Evolutionary conservation across 2,329 filamentous ascomycete species (phyloP).

Genomic region (Teratosphaeria destructans): DNA sequence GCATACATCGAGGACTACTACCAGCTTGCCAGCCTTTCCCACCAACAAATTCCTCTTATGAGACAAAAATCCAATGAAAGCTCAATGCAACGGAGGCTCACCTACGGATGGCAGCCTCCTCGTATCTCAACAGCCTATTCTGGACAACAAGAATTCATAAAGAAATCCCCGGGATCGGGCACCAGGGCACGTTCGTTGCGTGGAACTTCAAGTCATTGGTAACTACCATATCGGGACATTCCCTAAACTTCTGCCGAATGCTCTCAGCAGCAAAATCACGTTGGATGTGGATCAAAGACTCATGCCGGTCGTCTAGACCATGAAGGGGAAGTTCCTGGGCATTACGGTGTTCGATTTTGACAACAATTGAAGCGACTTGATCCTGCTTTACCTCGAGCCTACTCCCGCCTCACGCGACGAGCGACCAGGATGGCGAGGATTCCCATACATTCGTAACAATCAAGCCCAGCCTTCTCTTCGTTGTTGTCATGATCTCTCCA

Average conservation of each 20-base stretch:
- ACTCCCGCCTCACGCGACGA: constrained; percentile 6
- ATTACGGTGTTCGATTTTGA: constrained; percentile 46
- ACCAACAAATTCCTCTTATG: constrained; percentile 20
- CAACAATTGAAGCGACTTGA: constrained; percentile 32
- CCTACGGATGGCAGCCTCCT: constrained; percentile 28
- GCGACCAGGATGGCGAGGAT: neutral
- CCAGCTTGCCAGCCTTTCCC: constrained; percentile 33
- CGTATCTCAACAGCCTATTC: constrained; percentile 31
- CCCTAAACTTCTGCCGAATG: neutral
- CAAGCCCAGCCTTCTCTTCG: neutral
- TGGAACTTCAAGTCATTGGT: neutral
- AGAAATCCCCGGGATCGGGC: constrained; percentile 39
- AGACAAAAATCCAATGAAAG: constrained; percentile 35
- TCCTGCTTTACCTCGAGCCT: constrained; percentile 30
- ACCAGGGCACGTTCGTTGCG: constrained; percentile 22
- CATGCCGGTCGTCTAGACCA: constrained; percentile 24
- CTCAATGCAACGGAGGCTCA: constrained; percentile 34
- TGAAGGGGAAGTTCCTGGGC: constrained; percentile 37
- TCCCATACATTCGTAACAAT: neutral
- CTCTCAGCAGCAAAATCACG: constrained; percentile 14
- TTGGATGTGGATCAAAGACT: constrained; percentile 38
- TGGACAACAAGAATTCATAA: constrained; percentile 30
- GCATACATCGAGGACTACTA: constrained; percentile 45
- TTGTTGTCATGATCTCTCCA: neutral
- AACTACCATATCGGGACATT: neutral